Evolutionary conservation across 2,329 filamentous ascomycete species (phyloP), one percentile per base, ranked within the genome.

Genomic region (Phaeosphaeria sp.): DNA sequence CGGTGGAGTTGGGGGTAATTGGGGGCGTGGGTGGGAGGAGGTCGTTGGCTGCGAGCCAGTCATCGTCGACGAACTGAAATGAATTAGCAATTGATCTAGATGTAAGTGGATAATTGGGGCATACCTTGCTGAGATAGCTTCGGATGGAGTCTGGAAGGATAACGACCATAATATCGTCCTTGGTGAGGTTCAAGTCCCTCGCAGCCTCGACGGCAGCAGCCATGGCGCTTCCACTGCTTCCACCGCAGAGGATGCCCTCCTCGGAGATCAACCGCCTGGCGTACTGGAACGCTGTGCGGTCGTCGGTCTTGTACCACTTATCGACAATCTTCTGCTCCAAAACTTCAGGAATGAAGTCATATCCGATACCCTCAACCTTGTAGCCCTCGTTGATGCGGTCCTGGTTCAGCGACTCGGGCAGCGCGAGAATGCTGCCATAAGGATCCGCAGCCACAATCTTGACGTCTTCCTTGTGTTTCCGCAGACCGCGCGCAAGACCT

Each of bases 291-390:
- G 93, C 93, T 75, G 97, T 91, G 60, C 87, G 86, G 74, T 99
- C 95, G 60, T 94, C 91, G 3, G 95, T 99, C 87, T 99, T 99
- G 83, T 97, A 98, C 95, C 95, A 99, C 74, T 90, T 91, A 77
- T 97, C 91, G 27, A 99, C 91, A 5, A 86, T 77, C 25, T 88
- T 79, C 72, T 90, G 92, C 65, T 95, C 89, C 54, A 99, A 83
- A 5, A 99, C 96, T 22, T 98, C 92, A 6, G 96, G 95, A 58
- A 99, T 91, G 77, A 99, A 99, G 77, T 99, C 95, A 77, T 99
- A 99, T 20, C 95, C 95, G 71, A 99, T 99, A 44, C 95, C 95
- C 81, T 99, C 95, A 0, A 99, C 95, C 82, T 99, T 98, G 83
- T 99, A 99, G 1, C 89, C 83, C 77, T 92, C 88, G 73, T 97